These are phyloP conservation scores for Coccinonectria pachysandricola DNA, from an alignment of 2,329 filamentous ascomycete species.

Conservation along the genomic window DNA sequence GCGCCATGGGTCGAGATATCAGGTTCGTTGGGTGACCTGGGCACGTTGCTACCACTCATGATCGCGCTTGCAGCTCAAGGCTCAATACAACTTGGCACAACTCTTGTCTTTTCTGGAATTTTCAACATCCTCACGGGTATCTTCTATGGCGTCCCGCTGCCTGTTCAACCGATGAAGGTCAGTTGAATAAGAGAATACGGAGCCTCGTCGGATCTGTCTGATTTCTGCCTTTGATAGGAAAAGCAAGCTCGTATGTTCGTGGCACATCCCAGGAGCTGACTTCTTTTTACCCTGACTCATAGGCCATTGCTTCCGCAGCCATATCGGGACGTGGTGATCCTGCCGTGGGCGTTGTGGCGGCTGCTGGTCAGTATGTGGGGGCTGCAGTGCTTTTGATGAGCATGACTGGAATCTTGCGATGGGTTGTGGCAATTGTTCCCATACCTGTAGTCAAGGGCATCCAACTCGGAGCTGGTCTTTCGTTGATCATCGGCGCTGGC, in stretches of 20 bases:
- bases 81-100: conserved; percentile 73
- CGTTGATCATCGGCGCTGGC: conserved; percentile 69
- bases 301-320: conserved; percentile 85
- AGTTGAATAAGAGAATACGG: conserved; percentile 1
- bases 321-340: conserved; percentile 54
- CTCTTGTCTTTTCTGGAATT: conserved; percentile 77
- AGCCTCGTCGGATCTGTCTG: too few species aligned
- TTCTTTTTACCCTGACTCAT: conserved; percentile 1
- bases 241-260: too few species aligned
- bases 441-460: conserved; percentile 89
- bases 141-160: conserved; percentile 78
- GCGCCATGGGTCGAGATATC: conserved; percentile 63
- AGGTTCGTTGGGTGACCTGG: conserved; percentile 77
- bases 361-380: conserved; percentile 67
- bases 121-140: conserved; percentile 78
- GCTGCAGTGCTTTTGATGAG: conserved; percentile 66
- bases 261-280: conserved; percentile 1
- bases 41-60: conserved; percentile 80
- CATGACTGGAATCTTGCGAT: conserved; percentile 64
- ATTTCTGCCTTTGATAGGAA: too few species aligned
- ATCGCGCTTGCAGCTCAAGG: conserved; percentile 70
- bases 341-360: conserved; percentile 53
- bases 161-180: conserved; percentile 79
- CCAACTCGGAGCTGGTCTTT: conserved; percentile 83
- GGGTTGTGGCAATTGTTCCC: conserved; percentile 65